Percentiles rank a stretch among this genome's conserved stretches.
These are phyloP conservation scores for Corylus avellana DNA, from an alignment of 306 rosid species.

Conservation along the genomic window DNA sequence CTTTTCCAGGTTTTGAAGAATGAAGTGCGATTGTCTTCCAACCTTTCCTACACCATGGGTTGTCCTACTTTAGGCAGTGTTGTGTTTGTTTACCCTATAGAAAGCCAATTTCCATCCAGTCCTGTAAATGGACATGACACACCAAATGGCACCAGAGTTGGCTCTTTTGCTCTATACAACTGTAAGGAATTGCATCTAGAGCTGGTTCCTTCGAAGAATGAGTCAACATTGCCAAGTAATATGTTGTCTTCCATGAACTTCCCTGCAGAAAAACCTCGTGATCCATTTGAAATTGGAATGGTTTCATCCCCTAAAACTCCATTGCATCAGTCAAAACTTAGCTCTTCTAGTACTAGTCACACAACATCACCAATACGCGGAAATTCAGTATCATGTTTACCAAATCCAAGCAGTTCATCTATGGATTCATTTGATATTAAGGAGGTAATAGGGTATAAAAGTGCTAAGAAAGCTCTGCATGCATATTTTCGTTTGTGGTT, in stretches of 20 bases:
- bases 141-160: constrained; percentile 28
- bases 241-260: constrained; percentile 26
- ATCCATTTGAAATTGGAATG: constrained; percentile 41
- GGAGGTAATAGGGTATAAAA: constrained; percentile 55
- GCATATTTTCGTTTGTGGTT: constrained; percentile 51
- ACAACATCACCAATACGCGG: constrained; percentile 48
- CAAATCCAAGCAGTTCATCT: constrained; percentile 37
- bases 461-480: constrained; percentile 54
- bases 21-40: constrained; percentile 66
- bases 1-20: constrained; percentile 60
- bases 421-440: constrained; percentile 48
- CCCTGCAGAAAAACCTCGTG: constrained; percentile 35
- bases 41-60: constrained; percentile 72
- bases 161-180: constrained; percentile 35
- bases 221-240: constrained; percentile 33
- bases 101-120: constrained; percentile 34
- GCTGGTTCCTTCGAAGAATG: constrained; percentile 44
- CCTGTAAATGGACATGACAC: constrained; percentile 34
- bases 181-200: constrained; percentile 74
- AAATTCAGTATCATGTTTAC: constrained; percentile 34
- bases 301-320: constrained; percentile 76
- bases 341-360: constrained; percentile 35
- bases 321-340: constrained; percentile 46
- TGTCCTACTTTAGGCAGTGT: constrained; percentile 56
- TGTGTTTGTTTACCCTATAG: constrained; percentile 52